Base-by-base conservation (phyloP, 768 basidiomycete genomes). In the Erythrobasidium yunnanense region DNA sequence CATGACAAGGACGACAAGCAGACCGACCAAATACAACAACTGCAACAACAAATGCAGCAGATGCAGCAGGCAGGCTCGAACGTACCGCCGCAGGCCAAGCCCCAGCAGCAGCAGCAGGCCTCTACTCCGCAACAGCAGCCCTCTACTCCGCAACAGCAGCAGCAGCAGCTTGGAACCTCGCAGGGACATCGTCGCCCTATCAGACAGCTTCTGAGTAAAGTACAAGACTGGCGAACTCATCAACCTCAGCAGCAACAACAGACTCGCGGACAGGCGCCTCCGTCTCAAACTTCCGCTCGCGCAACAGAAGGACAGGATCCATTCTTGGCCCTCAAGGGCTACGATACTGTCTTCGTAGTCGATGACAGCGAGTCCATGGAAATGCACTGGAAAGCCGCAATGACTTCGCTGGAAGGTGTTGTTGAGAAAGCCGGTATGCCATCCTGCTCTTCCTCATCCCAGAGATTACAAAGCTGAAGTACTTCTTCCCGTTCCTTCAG, bases 301-400 rank as follows among this genome's bases (percentile, higher is more conserved):
- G 15, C 57, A 13, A 29, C 47, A 4, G 60, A 49, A 33, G 60
- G 46, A 17, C 47, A 69, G 35, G 60, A 68, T 30, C 68, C 68
- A 15, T 63, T 69, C 22, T 54, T 66, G 8, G 67, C 67, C 32
- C 45, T 69, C 4, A 55, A 46, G 49, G 32, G 67, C 45, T 68
- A 51, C 30, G 67, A 68, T 47, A 68, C 67, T 51, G 65, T 65
- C 18, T 65, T 69, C 42, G 23, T 69, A 20, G 52, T 69, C 18
- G 68, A 69, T 25, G 68, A 69, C 32, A 69, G 68, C 30, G 65
- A 55, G 29, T 68, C 65, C 2, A 66, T 67, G 68, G 68, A 66
- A 22, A 69, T 69, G 68, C 66, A 55, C 65, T 69, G 68, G 68
- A 66, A 69, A 30, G 49, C 66, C 20, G 57, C 67, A 2, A 2